A percentile compares a stretch with the other conserved stretches of the same genome.
Evolutionary conservation across 257 asterid genomes (phyloP).

Genomic region (Nicotiana paniculata): DNA sequence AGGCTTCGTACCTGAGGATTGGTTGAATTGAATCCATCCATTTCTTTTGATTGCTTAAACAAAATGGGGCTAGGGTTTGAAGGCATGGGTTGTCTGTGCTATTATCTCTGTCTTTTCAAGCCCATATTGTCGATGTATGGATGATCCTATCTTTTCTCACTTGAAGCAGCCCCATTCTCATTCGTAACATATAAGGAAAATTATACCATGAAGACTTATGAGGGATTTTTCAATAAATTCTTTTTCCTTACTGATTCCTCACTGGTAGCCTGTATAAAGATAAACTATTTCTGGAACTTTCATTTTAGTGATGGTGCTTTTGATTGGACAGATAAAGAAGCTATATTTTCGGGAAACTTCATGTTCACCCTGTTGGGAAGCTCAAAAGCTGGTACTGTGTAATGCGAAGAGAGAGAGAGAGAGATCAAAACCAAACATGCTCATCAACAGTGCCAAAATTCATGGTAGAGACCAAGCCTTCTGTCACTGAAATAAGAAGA

Average conservation of each 20-base stretch:
- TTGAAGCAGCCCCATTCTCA: neutral
- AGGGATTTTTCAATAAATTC: neutral
- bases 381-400: conserved; percentile 13
- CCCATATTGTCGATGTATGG: neutral
- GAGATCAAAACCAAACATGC: neutral
- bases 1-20: neutral
- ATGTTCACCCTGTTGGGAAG: conserved; percentile 54
- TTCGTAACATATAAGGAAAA: neutral
- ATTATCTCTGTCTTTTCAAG: neutral
- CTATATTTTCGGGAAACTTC: conserved; percentile 73
- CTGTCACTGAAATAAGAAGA: neutral
- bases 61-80: neutral
- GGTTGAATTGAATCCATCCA: neutral
- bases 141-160: neutral
- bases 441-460: neutral
- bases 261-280: neutral
- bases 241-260: neutral
- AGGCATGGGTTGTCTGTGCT: neutral
- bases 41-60: neutral
- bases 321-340: conserved; percentile 59
- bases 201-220: neutral
- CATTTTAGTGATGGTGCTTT: conserved; percentile 7
- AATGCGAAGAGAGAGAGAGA: conserved; percentile 15
- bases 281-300: neutral
- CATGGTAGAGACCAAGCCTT: neutral